Evolutionary conservation across 352 stramenopile species (phyloP).

Genomic region (Globisporangium spiculum): DNA sequence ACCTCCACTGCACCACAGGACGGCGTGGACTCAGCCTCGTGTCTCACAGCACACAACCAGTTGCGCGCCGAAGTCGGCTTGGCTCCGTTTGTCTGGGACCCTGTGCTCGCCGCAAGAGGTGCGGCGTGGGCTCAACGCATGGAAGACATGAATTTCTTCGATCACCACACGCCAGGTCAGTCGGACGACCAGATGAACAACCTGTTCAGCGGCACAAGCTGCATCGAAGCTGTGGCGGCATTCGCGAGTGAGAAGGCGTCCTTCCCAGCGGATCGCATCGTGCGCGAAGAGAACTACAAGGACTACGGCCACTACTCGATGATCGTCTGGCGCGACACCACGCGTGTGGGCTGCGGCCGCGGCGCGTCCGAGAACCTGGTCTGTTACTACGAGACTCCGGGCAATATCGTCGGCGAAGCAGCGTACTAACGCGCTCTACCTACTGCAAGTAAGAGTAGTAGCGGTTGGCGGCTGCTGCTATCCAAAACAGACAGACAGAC

Average conservation of each 20-base stretch:
- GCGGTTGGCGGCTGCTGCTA: background rate
- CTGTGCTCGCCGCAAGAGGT: conserved; percentile 5
- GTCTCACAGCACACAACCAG: conserved; percentile 14
- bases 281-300: conserved; percentile 12
- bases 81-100: conserved; percentile 11
- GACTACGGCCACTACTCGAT: conserved; percentile 20
- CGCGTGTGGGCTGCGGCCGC: conserved; percentile 18
- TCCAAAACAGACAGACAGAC: background rate
- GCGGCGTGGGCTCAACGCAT: conserved; percentile 17
- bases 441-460: background rate
- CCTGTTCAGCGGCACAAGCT: conserved; percentile 19
- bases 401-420: conserved; percentile 10
- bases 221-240: conserved; percentile 4
- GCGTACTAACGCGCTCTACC: conserved; percentile 11
- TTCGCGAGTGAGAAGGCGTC: conserved; percentile 14
- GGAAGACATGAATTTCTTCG: conserved; percentile 18
- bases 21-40: conserved; percentile 12
- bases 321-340: conserved; percentile 18
- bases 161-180: conserved; percentile 13
- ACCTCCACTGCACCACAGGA: background rate
- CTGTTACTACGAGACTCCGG: conserved; percentile 21
- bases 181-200: conserved; percentile 20
- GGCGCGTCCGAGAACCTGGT: conserved; percentile 14
- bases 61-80: conserved; percentile 14
- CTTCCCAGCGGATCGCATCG: conserved; percentile 15